phyloP scores from a whole-genome alignment of 108 stramenopile genomes.

The Nannochloropsis gaditana region DNA sequence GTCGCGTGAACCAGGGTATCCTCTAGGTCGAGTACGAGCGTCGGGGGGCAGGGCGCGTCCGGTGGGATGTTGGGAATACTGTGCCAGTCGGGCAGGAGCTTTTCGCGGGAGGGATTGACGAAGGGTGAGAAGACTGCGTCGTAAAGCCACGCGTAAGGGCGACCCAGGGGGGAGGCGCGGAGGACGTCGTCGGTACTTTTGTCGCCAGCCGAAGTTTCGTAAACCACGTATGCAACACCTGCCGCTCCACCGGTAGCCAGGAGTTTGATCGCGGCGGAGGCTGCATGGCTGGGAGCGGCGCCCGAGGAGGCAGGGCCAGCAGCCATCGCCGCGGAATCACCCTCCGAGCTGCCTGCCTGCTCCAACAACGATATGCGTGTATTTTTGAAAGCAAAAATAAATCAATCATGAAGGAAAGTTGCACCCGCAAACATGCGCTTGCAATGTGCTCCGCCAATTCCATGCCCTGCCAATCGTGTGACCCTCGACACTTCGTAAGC shows the following conservation, averaged over 20 bases:
- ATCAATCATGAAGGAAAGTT: neutral
- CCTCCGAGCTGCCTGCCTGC: no score
- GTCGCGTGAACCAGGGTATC: constrained; percentile 78
- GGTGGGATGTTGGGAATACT: constrained; percentile 18
- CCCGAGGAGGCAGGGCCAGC: neutral
- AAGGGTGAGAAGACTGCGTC: constrained; percentile 54
- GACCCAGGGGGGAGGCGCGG: neutral
- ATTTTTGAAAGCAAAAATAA: neutral
- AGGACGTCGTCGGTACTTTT: neutral
- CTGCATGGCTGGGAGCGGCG: neutral
- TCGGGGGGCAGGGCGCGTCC: constrained; percentile 71
- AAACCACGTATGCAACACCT: neutral
- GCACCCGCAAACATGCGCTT: neutral
- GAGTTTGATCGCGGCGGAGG: neutral
- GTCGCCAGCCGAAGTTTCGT: neutral
- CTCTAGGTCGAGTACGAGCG: constrained; percentile 88
- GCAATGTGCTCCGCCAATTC: neutral
- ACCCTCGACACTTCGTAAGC: neutral
- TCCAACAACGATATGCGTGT: no score
- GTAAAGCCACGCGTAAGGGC: neutral
- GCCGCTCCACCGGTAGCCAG: neutral
- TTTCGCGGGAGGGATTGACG: constrained; percentile 73
- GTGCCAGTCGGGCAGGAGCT: constrained; percentile 87
- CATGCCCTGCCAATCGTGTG: neutral
- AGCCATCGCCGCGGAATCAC: no score